Evolutionary conservation across 495 filamentous ascomycete species (phyloP), one percentile per base, ranked within the genome.

Genomic region (Sphaerosporella brunnea): DNA sequence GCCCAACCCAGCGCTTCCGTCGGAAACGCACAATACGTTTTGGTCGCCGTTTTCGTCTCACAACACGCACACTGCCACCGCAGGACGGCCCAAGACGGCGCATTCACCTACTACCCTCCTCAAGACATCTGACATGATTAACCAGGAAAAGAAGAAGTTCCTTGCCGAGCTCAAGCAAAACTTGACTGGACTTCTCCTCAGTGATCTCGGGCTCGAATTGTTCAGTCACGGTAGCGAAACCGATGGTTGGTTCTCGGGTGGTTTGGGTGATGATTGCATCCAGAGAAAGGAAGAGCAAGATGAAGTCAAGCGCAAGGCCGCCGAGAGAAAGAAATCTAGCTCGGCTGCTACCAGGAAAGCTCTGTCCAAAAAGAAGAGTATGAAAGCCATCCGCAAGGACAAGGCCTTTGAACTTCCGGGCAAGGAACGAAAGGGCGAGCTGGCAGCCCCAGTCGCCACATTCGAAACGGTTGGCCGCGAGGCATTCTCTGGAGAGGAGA

Each of bases 191-290:
- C 66, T 97, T 23, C 69, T 97, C 7, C 66, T 96, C 25, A 95
- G 87, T 50, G 90, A 97, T 63, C 69, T 97, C 13, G 84, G 85
- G 7, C 82, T 78, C 36, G 73, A 80, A 7, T 79, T 93, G 11
- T 93, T 87, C 65, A 74, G 78, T 25, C 75, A 78, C 50, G 80
- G 90, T 11, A 88, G 83, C 52, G 90, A 97, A 66, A 97, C 88
- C 13, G 90, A 96, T 54, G 74, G 70, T 20, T 95, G 88, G 84
- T 88, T 93, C 59, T 72, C 74, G 3, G 75, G 78, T 51, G 73
- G 71, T 16, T 61, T 93, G 2, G 78, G 80, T 11, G 77, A 88
- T 53, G 76, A 82, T 45, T 82, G 79, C 46, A 77, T 92, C 36
- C 79, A 83, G 51, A 68, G 76, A 26, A 78, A 79, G 49, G 83